phyloP scores from a whole-genome alignment of 2,329 filamentous ascomycete species.

The Blastomyces gilchristii region DNA sequence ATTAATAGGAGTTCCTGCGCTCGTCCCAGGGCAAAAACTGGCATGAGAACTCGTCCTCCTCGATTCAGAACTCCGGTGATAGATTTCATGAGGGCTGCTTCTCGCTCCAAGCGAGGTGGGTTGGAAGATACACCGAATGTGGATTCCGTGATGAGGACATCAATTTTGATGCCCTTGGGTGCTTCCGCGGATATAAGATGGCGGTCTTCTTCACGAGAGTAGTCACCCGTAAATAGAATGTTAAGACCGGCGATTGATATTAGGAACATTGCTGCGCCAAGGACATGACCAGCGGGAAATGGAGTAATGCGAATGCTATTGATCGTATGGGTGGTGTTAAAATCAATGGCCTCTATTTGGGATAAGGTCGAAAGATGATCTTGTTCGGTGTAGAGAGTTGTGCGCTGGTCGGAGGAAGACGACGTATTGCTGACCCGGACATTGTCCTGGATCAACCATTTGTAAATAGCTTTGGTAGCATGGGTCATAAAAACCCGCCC shows the following conservation, averaged over 20 bases:
- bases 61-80: slow-evolving; percentile 85
- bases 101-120: slow-evolving; percentile 78
- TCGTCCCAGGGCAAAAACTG: slow-evolving; percentile 86
- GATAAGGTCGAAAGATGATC: slow-evolving; percentile 91
- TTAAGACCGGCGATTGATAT: slow-evolving; percentile 95
- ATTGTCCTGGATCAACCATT: slow-evolving; percentile 97
- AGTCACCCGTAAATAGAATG: slow-evolving; percentile 95
- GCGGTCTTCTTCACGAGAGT: slow-evolving; percentile 88
- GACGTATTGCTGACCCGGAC: slow-evolving; percentile 71
- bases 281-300: slow-evolving; percentile 93
- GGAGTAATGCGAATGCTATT: slow-evolving; percentile 94
- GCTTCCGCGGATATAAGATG: slow-evolving; percentile 92
- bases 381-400: slow-evolving; percentile 79
- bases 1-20: slow-evolving; percentile 92
- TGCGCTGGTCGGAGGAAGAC: slow-evolving; percentile 52
- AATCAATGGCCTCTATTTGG: slow-evolving; percentile 93
- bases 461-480: slow-evolving; percentile 98
- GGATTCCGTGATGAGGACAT: slow-evolving; percentile 93
- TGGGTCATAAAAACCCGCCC: slow-evolving; percentile 98
- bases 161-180: slow-evolving; percentile 78
- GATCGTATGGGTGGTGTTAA: slow-evolving; percentile 94
- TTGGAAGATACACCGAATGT: slow-evolving; percentile 95
- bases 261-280: slow-evolving; percentile 95
- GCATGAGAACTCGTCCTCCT: slow-evolving; percentile 84
- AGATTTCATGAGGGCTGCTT: slow-evolving; percentile 89